phyloP scores from a whole-genome alignment of 345 rosid species.

The Aquilaria malaccensis region DNA sequence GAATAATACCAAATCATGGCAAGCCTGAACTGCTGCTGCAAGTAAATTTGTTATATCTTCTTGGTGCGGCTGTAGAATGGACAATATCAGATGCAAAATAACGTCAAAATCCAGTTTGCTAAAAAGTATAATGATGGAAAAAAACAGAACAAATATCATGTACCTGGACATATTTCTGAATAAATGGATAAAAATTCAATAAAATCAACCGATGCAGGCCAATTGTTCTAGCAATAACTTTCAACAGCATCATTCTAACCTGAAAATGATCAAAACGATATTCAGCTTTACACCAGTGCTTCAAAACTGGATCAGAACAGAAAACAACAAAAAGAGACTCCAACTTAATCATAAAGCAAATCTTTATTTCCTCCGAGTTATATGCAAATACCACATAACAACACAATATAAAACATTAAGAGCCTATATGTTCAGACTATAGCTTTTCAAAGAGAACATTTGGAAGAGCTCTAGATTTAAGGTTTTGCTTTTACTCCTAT shows the following conservation, averaged over 20 bases:
- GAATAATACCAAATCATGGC: conserved; percentile 84
- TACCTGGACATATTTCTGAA: conserved; percentile 86
- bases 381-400: not conserved
- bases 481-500: too few species aligned
- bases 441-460: not conserved
- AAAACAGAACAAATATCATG: conserved; percentile 14
- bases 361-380: not conserved
- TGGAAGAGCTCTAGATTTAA: not conserved
- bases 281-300: not conserved
- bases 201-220: conserved; percentile 86
- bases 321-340: conserved; percentile 6
- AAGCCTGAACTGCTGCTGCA: conserved; percentile 94
- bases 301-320: not conserved
- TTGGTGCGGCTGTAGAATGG: conserved; percentile 78
- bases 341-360: not conserved
- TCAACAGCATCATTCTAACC: conserved; percentile 92
- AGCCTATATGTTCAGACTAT: not conserved
- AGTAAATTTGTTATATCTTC: conserved; percentile 84
- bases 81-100: not conserved
- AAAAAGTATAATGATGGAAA: not conserved
- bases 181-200: conserved; percentile 64
- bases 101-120: conserved; percentile 6
- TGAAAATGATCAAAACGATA: conserved; percentile 24
- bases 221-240: conserved; percentile 80
- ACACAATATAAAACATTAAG: not conserved